These are phyloP conservation scores for Choanephora cucurbitarum DNA, from an alignment of 371 early-diverging fungal species.

Conservation along the genomic window DNA sequence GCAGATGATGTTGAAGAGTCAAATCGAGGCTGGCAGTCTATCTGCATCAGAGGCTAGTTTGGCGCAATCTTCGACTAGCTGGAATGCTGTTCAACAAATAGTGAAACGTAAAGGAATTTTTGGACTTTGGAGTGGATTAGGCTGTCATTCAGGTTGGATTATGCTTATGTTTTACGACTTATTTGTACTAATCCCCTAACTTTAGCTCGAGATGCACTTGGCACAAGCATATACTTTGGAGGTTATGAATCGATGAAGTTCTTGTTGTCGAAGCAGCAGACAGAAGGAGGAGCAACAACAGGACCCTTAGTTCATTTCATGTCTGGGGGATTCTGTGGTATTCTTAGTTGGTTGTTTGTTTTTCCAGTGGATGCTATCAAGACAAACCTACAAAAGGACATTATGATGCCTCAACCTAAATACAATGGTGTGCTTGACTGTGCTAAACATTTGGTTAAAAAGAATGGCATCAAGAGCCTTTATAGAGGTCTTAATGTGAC, in stretches of 20 bases:
- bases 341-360: conserved; percentile 75
- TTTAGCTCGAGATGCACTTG: conserved; percentile 63
- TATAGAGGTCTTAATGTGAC: conserved; percentile 79
- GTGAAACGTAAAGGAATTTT: conserved; percentile 43
- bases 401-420: conserved; percentile 50
- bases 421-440: conserved; percentile 57
- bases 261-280: conserved; percentile 40
- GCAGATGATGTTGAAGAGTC: conserved; percentile 49
- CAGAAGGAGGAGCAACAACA: conserved; percentile 21
- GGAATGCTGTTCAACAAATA: conserved; percentile 51
- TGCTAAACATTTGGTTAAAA: conserved; percentile 51
- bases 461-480: conserved; percentile 61
- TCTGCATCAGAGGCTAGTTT: conserved; percentile 6
- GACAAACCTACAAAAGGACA: conserved; percentile 74
- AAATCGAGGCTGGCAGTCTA: conserved; percentile 21
- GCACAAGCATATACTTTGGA: conserved; percentile 79
- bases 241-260: conserved; percentile 74
- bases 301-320: conserved; percentile 70
- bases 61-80: conserved; percentile 32
- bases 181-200: neutral
- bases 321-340: conserved; percentile 78
- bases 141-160: conserved; percentile 40
- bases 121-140: conserved; percentile 48
- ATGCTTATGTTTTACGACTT: too few relatives aligned
- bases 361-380: conserved; percentile 82